Conservation (phyloP, 2,329 filamentous ascomycete species). For the Cordyceps cicadae region DNA sequence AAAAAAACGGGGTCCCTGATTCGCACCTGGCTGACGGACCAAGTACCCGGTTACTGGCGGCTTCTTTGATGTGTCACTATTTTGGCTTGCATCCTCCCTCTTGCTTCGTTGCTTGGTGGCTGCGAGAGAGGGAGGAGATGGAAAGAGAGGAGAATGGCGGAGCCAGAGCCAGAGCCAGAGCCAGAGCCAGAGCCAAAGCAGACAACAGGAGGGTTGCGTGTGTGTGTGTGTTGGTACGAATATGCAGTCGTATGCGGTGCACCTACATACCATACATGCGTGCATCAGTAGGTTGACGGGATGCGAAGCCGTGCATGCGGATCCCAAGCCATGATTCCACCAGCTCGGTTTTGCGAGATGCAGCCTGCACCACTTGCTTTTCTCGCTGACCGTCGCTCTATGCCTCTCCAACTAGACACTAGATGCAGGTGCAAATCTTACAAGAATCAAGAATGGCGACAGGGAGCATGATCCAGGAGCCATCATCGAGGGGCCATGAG, state of each 20-base stretch:
- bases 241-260: no score
- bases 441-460: background rate
- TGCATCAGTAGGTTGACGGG: constrained; percentile 1
- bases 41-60: constrained; percentile 1
- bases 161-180: background rate
- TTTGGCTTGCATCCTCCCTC: background rate
- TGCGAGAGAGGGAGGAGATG: background rate
- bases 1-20: background rate
- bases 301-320: constrained; percentile 5
- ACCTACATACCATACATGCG: background rate
- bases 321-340: constrained; percentile 9
- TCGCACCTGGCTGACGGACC: background rate
- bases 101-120: no score
- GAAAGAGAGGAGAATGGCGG: background rate
- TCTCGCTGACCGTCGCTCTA: background rate
- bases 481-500: no score
- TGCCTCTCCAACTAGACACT: background rate
- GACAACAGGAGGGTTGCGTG: background rate
- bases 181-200: background rate
- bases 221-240: no score
- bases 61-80: background rate
- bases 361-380: background rate
- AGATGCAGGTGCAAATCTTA: background rate
- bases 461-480: background rate
- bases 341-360: constrained; percentile 7